These are phyloP conservation scores for Penicillium waksmanii DNA, from an alignment of 495 filamentous ascomycete genomes.

Conservation along the genomic window DNA sequence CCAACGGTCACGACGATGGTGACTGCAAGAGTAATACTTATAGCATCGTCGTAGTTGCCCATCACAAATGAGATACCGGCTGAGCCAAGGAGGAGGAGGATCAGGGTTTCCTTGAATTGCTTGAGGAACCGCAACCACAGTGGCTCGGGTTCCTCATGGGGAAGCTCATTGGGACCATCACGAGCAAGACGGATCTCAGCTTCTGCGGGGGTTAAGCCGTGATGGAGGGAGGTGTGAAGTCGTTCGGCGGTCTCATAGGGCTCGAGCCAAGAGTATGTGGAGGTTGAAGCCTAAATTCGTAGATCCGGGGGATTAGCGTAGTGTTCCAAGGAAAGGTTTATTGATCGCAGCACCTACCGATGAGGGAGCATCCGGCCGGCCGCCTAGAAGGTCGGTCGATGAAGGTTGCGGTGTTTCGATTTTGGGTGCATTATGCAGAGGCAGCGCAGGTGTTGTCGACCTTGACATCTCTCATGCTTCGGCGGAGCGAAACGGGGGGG, in stretches of 20 bases:
- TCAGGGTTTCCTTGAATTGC: constrained; percentile 91
- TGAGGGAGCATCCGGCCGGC: constrained; percentile 36
- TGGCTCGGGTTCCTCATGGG: constrained; percentile 90
- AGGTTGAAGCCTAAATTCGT: constrained; percentile 56
- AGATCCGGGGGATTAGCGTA: constrained; percentile 14
- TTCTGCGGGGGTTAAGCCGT: constrained; percentile 80
- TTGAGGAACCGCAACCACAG: constrained; percentile 93
- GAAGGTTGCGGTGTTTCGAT: constrained; percentile 37
- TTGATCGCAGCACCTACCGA: constrained; percentile 32
- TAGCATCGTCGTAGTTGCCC: constrained; percentile 93
- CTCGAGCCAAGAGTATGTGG: constrained; percentile 65
- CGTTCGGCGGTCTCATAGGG: constrained; percentile 76
- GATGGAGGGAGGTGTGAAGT: constrained; percentile 77
- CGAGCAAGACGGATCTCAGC: constrained; percentile 75
- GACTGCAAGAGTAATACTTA: constrained; percentile 93
- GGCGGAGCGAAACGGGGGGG: constrained; percentile 3
- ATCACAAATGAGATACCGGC: constrained; percentile 87
- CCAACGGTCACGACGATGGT: constrained; percentile 96
- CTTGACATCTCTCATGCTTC: constrained; percentile 64
- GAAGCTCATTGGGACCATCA: constrained; percentile 92
- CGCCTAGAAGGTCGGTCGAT: constrained; percentile 41
- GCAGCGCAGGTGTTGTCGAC: constrained; percentile 59
- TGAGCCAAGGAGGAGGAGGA: constrained; percentile 89
- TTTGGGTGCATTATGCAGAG: constrained; percentile 55
- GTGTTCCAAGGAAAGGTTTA: not conserved